Evolutionary conservation across 208 protist genomes (phyloP), one percentile per base, ranked within the genome.

Genomic region (Crithidia acanthocephali): DNA sequence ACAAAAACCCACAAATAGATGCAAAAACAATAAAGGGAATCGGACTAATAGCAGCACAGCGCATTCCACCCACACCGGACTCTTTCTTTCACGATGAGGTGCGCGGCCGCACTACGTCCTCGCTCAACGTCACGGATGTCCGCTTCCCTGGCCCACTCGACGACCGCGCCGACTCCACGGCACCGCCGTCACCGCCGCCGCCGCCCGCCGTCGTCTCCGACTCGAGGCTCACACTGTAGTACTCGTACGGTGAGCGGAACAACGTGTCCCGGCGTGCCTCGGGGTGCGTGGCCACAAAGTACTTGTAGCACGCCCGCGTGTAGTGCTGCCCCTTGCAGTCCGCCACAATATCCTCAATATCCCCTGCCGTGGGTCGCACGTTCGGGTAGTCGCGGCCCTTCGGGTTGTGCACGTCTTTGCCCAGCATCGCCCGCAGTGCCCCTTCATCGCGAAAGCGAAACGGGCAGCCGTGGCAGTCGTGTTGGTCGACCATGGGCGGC

Each of bases 401-500:
- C 9, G 89, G 86, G 57, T 88, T 90, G 28, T 68, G 58, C 59
- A 86, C 82, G 18, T 91, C 87, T 68, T 80, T 77, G 48, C 67
- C 64, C 20, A 84, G 65, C 77, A 92, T 66, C 35, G 61, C 20
- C 13, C 91, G 83, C 57, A 97, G 84, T 2, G 48, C 71, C 6
- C 48, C 83, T 79, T 95, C 92, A 63, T 93, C 85, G 40, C 84
- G 84, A 68, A 92, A 93, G 32, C 88, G 88, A 74, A 97, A 97
- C 2, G 93, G 93, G 76, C 93, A 97, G 65, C 93, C 93, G 71
- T 97, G 93, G 74, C 93, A 97, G 75, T 95, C 90, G 57, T 90
- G 79, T 23, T 83, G 56, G 66, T 94, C 88, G 11, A 94, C 86
- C 11, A 79, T 79, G 5, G 94, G 91, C 18, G 88, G 88, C n/a